Evolutionary conservation across 2,329 filamentous ascomycete species (phyloP), one percentile per base, ranked within the genome.

Genomic region (Ascochyta viciae-villosae): DNA sequence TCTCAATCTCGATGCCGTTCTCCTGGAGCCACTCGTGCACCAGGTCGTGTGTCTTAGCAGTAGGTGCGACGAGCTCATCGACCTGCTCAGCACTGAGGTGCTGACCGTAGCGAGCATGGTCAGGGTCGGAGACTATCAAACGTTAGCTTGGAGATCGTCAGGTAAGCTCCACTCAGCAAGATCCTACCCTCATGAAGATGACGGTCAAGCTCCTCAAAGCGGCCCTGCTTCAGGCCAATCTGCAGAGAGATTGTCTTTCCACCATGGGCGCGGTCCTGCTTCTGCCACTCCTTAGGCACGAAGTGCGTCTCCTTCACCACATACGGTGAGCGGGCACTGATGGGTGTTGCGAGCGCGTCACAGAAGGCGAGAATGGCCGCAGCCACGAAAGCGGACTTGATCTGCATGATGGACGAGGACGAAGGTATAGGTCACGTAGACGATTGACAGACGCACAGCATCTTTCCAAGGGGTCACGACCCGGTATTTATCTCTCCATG

Each of bases 201-300:
- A 57, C 78, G 77, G 68, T 86, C 83, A 19, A 87, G 74, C 60
- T 82, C 80, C 16, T 78, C 77, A 53, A 86, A 84, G 39, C 82
- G 81, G 54, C 78, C 77, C 68, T 87, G 85, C 76, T 82, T 86
- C 57, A 87, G 68, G 27, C 82, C 85, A 65, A 87, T 86, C 45
- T 85, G 81, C 42, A 87, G 72, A 33, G 83, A 74, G 57, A 87
- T 79, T 31, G 78, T 73, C 57, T 83, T 79, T 16, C 77, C 71
- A 40, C 79, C 76, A 35, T 82, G 77, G 3, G 84, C 81, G 29
- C 77, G 73, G 35, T 77, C 78, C 42, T 81, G 66, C 55, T 76
- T 76, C 8, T 71, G 77, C 85, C 84, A 87, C 50, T 74, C 74
- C 27, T 73, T 70, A 6, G 85, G 84, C 10, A 83, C 80, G 61